Base-by-base conservation (phyloP, 352 stramenopile genomes). In the Phytophthora fragariaefolia region DNA sequence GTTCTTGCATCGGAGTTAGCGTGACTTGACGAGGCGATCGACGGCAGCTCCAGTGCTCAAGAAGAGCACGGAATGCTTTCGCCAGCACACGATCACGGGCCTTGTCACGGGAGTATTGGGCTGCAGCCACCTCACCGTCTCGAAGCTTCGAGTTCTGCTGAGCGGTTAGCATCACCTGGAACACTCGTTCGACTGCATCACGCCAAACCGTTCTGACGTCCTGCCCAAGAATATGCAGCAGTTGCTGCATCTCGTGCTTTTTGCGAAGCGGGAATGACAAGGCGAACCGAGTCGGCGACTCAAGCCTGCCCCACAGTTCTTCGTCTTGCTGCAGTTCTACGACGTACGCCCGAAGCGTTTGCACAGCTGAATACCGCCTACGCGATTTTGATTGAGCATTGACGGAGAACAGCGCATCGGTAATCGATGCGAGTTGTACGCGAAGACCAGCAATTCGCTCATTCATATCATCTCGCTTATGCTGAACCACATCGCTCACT, bases 231-330 rank as follows among this genome's bases (percentile, higher is more conserved):
- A 77, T 13, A 17, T 68, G 50, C 17, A 78, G 32, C 45, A 80
- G 45, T 20, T 75, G 59, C 47, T 63, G 59, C 73, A 80, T 78
- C 42, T 80, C 65, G 10, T 32, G 46, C 55, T 80, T 80, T 6
- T 69, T 76, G 34, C 69, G 65, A 22, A 77, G 40, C 10, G 73
- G 73, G 22, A 80, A 59, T n/a, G 55, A 46, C 45, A 80, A 32
- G 0, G 59, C 55, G 24, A 80, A 78, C 28, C 63, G 69, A 0
- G 61, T 78, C 1, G 69, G 66, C 0, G 54, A 63, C 22, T 75
- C 73, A 9, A 81, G 57, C 36, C 51, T 40, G 6, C 3, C 26
- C 73, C 73, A 81, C 7, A 77, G n/a, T 8, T 64, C 34, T 26
- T 47, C 22, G 36, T 78, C 61, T 20, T 71, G 22, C 17, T 74